These are phyloP conservation scores for Volvox reticuliferus DNA, from an alignment of 139 green algal species.

Conservation along the genomic window DNA sequence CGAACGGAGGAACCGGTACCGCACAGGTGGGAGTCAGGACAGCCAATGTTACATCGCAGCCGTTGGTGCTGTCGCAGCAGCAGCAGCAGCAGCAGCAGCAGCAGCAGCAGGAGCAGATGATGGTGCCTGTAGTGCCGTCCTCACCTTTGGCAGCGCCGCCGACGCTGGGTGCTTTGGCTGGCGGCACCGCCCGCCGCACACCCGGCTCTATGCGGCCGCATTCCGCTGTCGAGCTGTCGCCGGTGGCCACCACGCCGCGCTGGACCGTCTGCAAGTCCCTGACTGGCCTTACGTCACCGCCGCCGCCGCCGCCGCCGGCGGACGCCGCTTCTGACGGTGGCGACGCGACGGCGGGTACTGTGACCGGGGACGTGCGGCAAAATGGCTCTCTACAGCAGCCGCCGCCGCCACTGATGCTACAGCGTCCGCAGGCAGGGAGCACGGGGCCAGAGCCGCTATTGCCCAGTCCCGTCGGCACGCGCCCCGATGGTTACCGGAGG, in stretches of 20 bases:
- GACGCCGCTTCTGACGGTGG: not conserved
- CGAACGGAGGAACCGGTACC: not conserved
- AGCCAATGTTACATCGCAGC: not conserved
- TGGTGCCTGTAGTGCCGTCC: not conserved
- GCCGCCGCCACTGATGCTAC: not conserved
- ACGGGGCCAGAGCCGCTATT: not conserved
- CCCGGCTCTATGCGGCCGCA: conserved; percentile 30
- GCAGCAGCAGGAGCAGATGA: not conserved
- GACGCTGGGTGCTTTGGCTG: too few species aligned
- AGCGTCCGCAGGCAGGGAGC: not conserved
- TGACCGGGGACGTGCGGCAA: not conserved
- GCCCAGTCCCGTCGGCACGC: not conserved
- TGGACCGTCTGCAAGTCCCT: conserved; percentile 10
- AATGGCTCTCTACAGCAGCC: not conserved
- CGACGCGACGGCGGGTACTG: not conserved
- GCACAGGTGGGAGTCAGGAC: not conserved
- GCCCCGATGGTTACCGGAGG: not conserved
- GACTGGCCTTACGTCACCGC: conserved; percentile 8
- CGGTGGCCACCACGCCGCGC: not conserved
- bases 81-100: not conserved
- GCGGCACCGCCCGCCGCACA: not conserved
- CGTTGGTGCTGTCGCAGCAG: not conserved
- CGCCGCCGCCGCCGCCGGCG: not conserved
- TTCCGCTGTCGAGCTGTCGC: not conserved
- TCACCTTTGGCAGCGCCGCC: not conserved